phyloP scores from a whole-genome alignment of 2,329 filamentous ascomycete genomes.

The Paraphoma sp. region DNA sequence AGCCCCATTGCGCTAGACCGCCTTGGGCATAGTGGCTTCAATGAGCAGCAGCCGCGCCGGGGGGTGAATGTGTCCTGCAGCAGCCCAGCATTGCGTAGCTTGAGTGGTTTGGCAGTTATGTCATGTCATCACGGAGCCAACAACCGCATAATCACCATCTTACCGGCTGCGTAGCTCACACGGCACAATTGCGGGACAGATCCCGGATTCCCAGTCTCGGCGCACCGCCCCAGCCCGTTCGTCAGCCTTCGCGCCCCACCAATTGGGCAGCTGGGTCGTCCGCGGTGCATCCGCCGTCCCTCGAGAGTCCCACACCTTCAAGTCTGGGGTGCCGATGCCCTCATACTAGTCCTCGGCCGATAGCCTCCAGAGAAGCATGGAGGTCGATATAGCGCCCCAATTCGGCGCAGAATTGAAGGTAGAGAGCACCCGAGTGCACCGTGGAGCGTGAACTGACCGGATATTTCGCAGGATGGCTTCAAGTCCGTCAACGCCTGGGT shows the following conservation, averaged over 20 bases:
- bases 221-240: slow-evolving; percentile 34
- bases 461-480: slow-evolving; percentile 80
- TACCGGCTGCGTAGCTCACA: not conserved
- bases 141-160: not conserved
- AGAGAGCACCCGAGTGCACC: slow-evolving; percentile 34
- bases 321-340: slow-evolving; percentile 33
- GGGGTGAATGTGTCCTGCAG: slow-evolving; percentile 13
- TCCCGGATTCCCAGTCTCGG: slow-evolving; percentile 30
- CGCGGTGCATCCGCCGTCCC: slow-evolving; percentile 16
- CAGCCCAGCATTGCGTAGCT: slow-evolving; percentile 6
- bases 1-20: slow-evolving; percentile 29
- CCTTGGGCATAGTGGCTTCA: slow-evolving; percentile 24
- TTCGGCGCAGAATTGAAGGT: slow-evolving; percentile 97
- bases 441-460: slow-evolving; percentile 33
- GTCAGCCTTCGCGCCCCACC: slow-evolving; percentile 21
- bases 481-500: slow-evolving; percentile 92
- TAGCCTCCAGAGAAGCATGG: slow-evolving; percentile 62
- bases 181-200: slow-evolving; percentile 16
- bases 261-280: slow-evolving; percentile 25
- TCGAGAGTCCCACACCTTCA: slow-evolving; percentile 24
- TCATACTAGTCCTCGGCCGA: slow-evolving; percentile 20
- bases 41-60: slow-evolving; percentile 29
- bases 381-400: slow-evolving; percentile 80
- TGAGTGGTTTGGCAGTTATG: not conserved
- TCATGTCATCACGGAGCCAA: not conserved